Base-by-base conservation (phyloP, 2,329 filamentous ascomycete species). In the Penicillium oxalicum region DNA sequence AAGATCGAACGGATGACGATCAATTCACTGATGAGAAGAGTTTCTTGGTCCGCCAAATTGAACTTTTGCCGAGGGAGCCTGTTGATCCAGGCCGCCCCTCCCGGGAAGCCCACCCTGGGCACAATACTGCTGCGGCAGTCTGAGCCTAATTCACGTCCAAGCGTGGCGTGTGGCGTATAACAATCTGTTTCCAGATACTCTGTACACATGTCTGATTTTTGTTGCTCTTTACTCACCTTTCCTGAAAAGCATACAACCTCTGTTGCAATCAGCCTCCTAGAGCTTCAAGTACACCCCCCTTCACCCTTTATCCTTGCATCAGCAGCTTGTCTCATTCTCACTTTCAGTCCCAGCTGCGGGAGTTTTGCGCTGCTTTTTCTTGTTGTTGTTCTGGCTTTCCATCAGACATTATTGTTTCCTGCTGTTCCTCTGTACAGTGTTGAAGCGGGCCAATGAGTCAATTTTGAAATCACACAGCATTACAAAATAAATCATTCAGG, bases 1-100 rank as follows among this genome's bases (percentile, higher is more conserved):
- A 95, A 64, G 93, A 97, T 63, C 81, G 93, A 47, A 96, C 88
- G 29, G 93, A 98, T 58, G 93, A 98, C 65, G 93, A 97, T 70
- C 93, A 98, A 70, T 98, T 98, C 68, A 93, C 91, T 57, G 93
- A 98, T 65, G 93, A 98, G 77, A 88, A 95, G 65, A 91, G 93
- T 60, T 98, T 97, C 66, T 75, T 98, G 62, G 91, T 98, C 63
- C 91, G 94, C 70, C 91, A 96, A 70, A 97, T 98, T 63, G 78
- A 81, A 51, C 62, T 69, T 53, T 55, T 74, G 35, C 70, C 73
- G 25, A 65, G 64, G 42, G 70, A 72, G 47, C 70, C 70, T 26
- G 60, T 72, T 37, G 69, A 72, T 35, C 67, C 63, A 27, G 47
- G 57, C 40, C 60, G 64, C 25, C 53, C 63, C 27, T 48, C 56